Evolutionary conservation across 371 early-diverging fungal species (phyloP).

Genomic region (Mycotypha africana): DNA sequence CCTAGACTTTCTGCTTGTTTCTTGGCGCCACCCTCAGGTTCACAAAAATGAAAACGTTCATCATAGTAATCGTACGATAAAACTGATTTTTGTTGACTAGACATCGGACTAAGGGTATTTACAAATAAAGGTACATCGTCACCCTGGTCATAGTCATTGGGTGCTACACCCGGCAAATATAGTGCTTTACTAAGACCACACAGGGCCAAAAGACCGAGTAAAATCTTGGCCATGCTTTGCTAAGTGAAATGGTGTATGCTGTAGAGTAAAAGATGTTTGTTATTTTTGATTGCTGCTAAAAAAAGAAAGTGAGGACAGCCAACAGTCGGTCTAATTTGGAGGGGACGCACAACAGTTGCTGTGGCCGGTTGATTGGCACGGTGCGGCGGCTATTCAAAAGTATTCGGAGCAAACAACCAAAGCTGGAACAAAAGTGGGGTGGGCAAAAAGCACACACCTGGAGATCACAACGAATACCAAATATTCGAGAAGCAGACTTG

Average conservation of each 20-base stretch:
- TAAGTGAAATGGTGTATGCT: neutral
- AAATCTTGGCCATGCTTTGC: constrained; percentile 2
- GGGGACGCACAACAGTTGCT: too few species aligned
- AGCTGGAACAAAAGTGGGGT: too few species aligned
- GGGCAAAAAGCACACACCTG: too few species aligned
- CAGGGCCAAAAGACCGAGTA: constrained; percentile 11
- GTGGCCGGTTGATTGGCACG: too few species aligned
- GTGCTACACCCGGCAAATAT: constrained; percentile 94
- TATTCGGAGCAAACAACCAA: too few species aligned
- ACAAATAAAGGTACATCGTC: constrained; percentile 75
- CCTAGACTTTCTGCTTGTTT: constrained; percentile 84
- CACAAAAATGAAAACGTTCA: constrained; percentile 81
- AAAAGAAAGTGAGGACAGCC: too few species aligned
- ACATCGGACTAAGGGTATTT: constrained; percentile 84
- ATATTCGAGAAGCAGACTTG: too few species aligned
- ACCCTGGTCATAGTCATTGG: constrained; percentile 73
- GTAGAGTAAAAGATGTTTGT: too few species aligned
- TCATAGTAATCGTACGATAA: constrained; percentile 87
- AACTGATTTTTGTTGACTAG: constrained; percentile 60
- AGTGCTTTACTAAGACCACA: constrained; percentile 43
- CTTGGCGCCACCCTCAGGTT: constrained; percentile 63
- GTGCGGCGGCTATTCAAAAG: too few species aligned
- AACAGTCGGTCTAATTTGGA: too few species aligned
- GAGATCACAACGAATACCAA: too few species aligned
- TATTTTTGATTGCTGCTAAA: too few species aligned